Base-by-base conservation (phyloP, 176 grass and related monocot species). In the Secale cereale region DNA sequence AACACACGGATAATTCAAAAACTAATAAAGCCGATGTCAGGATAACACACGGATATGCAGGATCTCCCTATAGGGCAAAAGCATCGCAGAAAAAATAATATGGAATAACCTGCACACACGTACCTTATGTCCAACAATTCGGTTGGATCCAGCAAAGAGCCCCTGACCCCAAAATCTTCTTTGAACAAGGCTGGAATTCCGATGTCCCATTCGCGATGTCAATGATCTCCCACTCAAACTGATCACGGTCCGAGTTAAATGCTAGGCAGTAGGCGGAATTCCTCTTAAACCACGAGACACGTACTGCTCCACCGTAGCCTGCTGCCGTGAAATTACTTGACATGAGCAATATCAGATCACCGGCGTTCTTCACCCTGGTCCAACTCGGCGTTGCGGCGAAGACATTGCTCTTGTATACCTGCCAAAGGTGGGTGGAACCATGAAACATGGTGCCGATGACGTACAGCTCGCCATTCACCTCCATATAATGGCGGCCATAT, bases 131-230 rank as follows among this genome's bases (percentile, higher is more conserved):
- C 72, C 82, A 84, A 12, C 27, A 30, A 66, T 54, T 77, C 6
- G 83, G 83, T 36, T 63, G 73, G 77, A 78, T 68, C 83, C 83
- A 85, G 7, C 41, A 85, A 4, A 56, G 9, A 13, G n/a, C 31
- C 22, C 76, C 30, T 17, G 45, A 40, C 12, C n/a, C 60, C 22
- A 67, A 8, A 9, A 76, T 84, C 12, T 48, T 52, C 23, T 33
- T 22, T 2, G 12, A 27, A 43, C 7, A 7, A 35, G 4, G 36
- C 16, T 48, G 37, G 46, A 27, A 10, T 15, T 79, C 7, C 0
- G 84, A 79, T 6, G 52, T 72, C 8, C 76, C 84, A 7, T 27
- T 45, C 22, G 65, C 28, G 23, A 86, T 46, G 22, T 86, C 76
- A 35, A 62, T 67, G 1, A 72, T 27, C 77, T 86, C 66, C 39